Conservation (phyloP, 2,329 filamentous ascomycete genomes). For the Piedraia hortae region DNA sequence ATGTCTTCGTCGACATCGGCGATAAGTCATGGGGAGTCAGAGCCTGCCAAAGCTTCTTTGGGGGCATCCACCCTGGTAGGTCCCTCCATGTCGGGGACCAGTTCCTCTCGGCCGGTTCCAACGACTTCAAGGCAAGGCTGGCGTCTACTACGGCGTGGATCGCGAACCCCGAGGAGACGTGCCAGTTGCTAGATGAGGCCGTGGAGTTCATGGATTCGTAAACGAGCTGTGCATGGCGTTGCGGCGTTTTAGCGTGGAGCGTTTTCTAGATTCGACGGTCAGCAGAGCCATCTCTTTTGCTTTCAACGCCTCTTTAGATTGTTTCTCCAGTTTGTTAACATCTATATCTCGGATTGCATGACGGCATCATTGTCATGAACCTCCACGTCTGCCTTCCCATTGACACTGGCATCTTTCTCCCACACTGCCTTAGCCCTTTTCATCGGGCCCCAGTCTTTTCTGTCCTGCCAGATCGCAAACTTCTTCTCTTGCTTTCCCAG, state of each 20-base stretch:
- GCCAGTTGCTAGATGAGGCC: conserved; percentile 67
- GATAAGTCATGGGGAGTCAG: conserved; percentile 92
- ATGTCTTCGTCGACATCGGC: conserved; percentile 95
- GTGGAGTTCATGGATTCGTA: conserved; percentile 10
- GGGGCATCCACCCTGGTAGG: conserved; percentile 42
- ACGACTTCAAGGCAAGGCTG: conserved; percentile 86
- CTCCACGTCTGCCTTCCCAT: no score
- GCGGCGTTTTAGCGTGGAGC: no score
- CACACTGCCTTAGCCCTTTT: conserved; percentile 21
- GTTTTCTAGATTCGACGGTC: no score
- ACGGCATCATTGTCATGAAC: no score
- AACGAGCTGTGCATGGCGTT: no score
- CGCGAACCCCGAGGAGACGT: conserved; percentile 71
- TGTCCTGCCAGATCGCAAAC: conserved; percentile 58
- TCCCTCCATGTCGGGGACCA: conserved; percentile 90
- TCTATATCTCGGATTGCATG: no score
- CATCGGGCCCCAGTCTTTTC: conserved; percentile 85
- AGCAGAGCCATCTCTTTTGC: no score
- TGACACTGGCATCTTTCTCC: no score
- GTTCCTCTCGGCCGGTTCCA: conserved; percentile 79
- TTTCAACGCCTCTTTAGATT: no score
- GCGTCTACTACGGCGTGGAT: conserved; percentile 96
- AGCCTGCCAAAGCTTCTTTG: conserved; percentile 78
- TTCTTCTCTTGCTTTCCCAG: conserved; percentile 44
- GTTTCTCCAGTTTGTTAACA: no score